phyloP scores from a whole-genome alignment of 805 yeast species.

The Yarrowia sp. region DNA sequence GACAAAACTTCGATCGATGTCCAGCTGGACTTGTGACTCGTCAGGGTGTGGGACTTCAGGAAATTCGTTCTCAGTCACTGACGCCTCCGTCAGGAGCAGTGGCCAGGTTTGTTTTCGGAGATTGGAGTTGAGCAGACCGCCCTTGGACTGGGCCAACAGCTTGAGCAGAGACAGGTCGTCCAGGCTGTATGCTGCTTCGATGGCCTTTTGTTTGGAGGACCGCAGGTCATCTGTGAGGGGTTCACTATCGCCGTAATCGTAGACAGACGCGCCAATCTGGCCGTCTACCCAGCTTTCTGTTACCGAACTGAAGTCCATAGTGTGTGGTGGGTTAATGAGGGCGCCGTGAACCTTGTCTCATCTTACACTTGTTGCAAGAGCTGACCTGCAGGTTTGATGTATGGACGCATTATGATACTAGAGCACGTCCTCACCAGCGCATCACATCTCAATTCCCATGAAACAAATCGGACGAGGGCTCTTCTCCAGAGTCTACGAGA shows the following conservation, averaged over 20 bases:
- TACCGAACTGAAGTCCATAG: conserved; percentile 13
- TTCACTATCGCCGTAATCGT: conserved; percentile 37
- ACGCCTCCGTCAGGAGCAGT: neutral
- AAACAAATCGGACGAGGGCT: conserved; percentile 43
- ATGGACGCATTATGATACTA: neutral
- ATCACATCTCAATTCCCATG: neutral
- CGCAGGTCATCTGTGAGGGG: conserved; percentile 44
- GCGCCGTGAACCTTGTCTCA: neutral
- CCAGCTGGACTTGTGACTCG: conserved; percentile 75
- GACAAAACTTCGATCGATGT: conserved; percentile 69
- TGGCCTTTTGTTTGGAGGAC: conserved; percentile 36
- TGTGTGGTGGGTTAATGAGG: neutral
- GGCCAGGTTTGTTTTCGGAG: conserved; percentile 11
- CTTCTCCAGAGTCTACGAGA: conserved; percentile 44
- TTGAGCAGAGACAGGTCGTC: conserved; percentile 36
- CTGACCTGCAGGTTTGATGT: neutral
- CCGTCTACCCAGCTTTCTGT: conserved; percentile 30
- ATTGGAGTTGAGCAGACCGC: neutral
- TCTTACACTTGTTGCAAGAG: neutral
- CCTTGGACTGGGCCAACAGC: conserved; percentile 32
- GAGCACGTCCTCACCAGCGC: neutral
- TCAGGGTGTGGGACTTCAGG: conserved; percentile 50
- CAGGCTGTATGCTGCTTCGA: conserved; percentile 41
- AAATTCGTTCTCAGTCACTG: neutral
- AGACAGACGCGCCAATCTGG: conserved; percentile 47